Base-by-base conservation (phyloP, 345 rosid species). In the Citrus cavaleriei region DNA sequence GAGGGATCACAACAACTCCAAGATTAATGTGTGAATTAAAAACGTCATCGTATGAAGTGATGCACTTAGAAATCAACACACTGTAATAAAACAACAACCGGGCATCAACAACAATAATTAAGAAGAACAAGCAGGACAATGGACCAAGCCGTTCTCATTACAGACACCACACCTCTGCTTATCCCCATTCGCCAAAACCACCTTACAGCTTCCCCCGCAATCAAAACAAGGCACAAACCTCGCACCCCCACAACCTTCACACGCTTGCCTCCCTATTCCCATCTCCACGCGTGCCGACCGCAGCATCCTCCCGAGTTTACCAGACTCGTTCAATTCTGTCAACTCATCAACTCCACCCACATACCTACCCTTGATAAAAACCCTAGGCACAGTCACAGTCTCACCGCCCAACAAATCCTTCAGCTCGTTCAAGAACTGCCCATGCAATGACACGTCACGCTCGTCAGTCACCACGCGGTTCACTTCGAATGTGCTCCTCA, bases 161-260 rank as follows among this genome's bases (percentile, higher is more conserved):
- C 99, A 96, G 72, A 80, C 82, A 0, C 85, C 83, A 65, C 99
- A 93, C 82, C 93, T 84, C 78, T 84, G 92, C 86, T 78, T 87
- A 13, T 78, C 91, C 3, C 87, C 90, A 62, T 78, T 87, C 16
- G 78, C 84, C 81, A 86, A 28, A 62, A 46, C 51, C 51, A 96
- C 91, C 89, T 91, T 96, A 40, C 97, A 89, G 61, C 98, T 94
- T 38, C 99, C 99, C 1, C 95, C 93, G 38, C 99, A 94, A 1
- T 89, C 95, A 74, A 91, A 63, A 83, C 99, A 96, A 21, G 97
- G 97, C 81, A 93, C 87, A 76, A 95, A 96, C 83, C 95, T 85
- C 0, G 91, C 95, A 49, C 95, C 99, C 4, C 98, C 97, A n/a
- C 99, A 91, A 16, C 95, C 95, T 73, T 86, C 95, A 19, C 99